Percentiles rank a stretch among this genome's conserved stretches.
These are phyloP conservation scores for Solanum ossicruentum DNA, from an alignment of 257 asterid species.

Conservation along the genomic window DNA sequence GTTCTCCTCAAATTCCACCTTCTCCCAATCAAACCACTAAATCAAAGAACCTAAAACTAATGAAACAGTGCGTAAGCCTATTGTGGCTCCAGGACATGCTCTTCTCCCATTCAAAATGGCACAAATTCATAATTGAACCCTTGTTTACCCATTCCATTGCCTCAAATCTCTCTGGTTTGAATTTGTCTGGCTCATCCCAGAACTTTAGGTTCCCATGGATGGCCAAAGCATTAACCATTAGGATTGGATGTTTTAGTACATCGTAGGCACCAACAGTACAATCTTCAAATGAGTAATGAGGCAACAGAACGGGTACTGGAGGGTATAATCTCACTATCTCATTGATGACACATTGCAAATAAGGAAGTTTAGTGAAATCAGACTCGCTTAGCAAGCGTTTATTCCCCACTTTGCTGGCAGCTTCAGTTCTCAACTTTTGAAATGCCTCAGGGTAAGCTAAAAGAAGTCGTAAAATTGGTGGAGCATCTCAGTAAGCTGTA, in stretches of 20 bases:
- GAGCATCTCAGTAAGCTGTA: too few species aligned
- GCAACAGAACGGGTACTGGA: conserved; percentile 35
- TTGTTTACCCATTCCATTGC: conserved; percentile 10
- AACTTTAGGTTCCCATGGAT: conserved; percentile 35
- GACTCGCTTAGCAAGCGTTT: conserved; percentile 23
- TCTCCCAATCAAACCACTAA: conserved; percentile 49
- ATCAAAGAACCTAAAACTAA: conserved; percentile 33
- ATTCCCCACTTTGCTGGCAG: conserved; percentile 32
- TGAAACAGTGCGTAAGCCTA: conserved; percentile 24
- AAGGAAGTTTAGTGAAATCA: conserved; percentile 36
- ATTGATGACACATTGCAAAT: conserved; percentile 26
- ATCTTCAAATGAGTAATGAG: conserved; percentile 18
- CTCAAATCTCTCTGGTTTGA: background rate
- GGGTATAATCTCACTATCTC: conserved; percentile 47
- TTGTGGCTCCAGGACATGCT: conserved; percentile 33
- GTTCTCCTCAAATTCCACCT: background rate
- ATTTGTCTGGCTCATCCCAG: conserved; percentile 37
- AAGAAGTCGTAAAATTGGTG: conserved; percentile 4
- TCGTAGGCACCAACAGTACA: conserved; percentile 28
- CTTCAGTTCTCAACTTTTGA: conserved; percentile 25
- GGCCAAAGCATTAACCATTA: conserved; percentile 40
- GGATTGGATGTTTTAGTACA: conserved; percentile 20
- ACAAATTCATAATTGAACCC: conserved; percentile 16
- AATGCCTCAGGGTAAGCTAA: conserved; percentile 23
- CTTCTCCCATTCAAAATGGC: conserved; percentile 46